Conservation (phyloP, 768 basidiomycete species). For the Trametes maxima region DNA sequence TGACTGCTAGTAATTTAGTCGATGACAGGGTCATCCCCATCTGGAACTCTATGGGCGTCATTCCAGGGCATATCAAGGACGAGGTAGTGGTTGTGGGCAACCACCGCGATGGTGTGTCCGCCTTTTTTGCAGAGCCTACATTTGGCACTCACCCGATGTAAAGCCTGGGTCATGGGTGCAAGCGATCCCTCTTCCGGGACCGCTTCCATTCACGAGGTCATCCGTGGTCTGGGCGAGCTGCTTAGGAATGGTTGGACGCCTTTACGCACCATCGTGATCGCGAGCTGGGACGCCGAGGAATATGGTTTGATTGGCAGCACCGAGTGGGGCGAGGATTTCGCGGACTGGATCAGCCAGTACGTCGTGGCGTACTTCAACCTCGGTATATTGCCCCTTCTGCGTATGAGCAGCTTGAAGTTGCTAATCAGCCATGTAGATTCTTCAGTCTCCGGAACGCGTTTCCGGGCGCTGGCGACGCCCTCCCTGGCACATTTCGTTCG, state of each 20-base stretch:
- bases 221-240: conserved; percentile 72
- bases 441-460: conserved; percentile 64
- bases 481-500: conserved; percentile 80
- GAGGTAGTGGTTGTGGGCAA: conserved; percentile 88
- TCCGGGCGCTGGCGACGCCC: conserved; percentile 65
- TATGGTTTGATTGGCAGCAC: conserved; percentile 82
- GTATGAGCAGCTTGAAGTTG: neutral
- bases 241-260: conserved; percentile 82
- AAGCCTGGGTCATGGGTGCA: conserved; percentile 75
- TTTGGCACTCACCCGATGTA: conserved; percentile 32
- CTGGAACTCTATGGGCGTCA: conserved; percentile 85
- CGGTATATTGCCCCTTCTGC: conserved; percentile 35
- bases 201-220: conserved; percentile 73
- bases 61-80: conserved; percentile 81
- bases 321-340: conserved; percentile 94
- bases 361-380: conserved; percentile 89
- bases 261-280: conserved; percentile 72
- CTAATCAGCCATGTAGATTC: conserved; percentile 46
- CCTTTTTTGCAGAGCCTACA: neutral
- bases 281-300: conserved; percentile 83
- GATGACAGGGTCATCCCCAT: conserved; percentile 82
- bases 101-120: conserved; percentile 77
- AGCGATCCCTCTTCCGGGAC: conserved; percentile 82
- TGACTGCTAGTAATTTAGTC: conserved; percentile 43
- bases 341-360: conserved; percentile 75